Evolutionary conservation across 805 yeast genomes (phyloP).

Genomic region (Cyberlindnera lachancei): DNA sequence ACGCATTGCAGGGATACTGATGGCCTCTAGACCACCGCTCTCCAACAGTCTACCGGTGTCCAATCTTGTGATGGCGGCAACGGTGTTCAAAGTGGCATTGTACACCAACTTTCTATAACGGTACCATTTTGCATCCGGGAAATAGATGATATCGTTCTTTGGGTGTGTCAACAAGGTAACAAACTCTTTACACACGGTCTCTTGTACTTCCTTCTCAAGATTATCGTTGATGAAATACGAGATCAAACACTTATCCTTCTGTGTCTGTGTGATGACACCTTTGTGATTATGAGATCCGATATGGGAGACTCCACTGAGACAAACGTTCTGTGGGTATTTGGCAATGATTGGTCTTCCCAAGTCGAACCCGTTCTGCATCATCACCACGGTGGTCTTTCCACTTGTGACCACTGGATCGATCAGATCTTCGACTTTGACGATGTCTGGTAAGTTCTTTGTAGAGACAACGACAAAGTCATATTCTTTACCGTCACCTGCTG

Average conservation of each 20-base stretch:
- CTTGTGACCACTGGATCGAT: constrained; percentile 39
- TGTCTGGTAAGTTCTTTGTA: constrained; percentile 62
- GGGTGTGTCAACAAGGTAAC: constrained; percentile 39
- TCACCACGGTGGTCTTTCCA: constrained; percentile 41
- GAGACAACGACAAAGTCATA: constrained; percentile 54
- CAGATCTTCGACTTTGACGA: constrained; percentile 43
- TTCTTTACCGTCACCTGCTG: constrained; percentile 35
- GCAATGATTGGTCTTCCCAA: constrained; percentile 45
- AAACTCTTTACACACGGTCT: constrained; percentile 34
- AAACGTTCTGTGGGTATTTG: constrained; percentile 42
- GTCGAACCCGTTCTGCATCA: constrained; percentile 60
- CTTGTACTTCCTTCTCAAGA: constrained; percentile 18
- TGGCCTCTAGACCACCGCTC: constrained; percentile 33
- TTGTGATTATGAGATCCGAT: constrained; percentile 45
- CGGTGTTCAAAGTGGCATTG: constrained; percentile 60
- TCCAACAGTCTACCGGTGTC: constrained; percentile 49
- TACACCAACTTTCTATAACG: constrained; percentile 66
- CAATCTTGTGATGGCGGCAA: constrained; percentile 49
- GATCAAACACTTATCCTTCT: constrained; percentile 36
- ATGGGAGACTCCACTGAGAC: constrained; percentile 55
- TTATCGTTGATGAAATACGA: constrained; percentile 41
- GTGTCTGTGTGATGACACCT: constrained; percentile 38
- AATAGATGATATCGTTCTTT: constrained; percentile 33
- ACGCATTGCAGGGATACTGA: constrained; percentile 54
- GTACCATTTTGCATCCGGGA: constrained; percentile 38